Conservation (phyloP, 2,329 filamentous ascomycete species). For the Fusarium torulosum region DNA sequence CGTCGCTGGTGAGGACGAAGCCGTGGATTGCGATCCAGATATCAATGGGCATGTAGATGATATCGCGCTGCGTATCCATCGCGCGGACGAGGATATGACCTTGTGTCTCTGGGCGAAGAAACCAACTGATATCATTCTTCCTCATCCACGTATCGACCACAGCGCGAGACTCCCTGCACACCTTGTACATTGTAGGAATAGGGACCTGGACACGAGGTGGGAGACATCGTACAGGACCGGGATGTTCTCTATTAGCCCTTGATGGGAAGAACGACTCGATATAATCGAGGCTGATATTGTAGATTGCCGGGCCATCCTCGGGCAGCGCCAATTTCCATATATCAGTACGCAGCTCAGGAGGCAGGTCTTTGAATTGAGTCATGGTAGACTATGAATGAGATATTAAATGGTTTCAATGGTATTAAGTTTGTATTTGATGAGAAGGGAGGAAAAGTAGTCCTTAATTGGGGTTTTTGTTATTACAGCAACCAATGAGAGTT, state of each 20-base stretch:
- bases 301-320: background rate
- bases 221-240: no score
- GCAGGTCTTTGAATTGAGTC: background rate
- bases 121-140: background rate
- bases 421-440: background rate
- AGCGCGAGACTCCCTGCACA: no score
- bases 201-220: no score
- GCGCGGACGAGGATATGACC: background rate
- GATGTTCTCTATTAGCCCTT: no score
- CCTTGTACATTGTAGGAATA: no score
- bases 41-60: background rate
- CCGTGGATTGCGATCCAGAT: background rate
- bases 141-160: no score
- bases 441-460: no score
- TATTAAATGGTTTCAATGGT: background rate
- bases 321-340: background rate
- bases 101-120: background rate
- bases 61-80: constrained; percentile 1
- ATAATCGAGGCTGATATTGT: background rate
- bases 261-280: no score
- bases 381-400: background rate
- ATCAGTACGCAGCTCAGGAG: background rate
- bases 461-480: background rate
- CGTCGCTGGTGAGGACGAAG: background rate
- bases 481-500: background rate